phyloP scores from a whole-genome alignment of 2,329 filamentous ascomycete species.

The Curvularia spicifera region DNA sequence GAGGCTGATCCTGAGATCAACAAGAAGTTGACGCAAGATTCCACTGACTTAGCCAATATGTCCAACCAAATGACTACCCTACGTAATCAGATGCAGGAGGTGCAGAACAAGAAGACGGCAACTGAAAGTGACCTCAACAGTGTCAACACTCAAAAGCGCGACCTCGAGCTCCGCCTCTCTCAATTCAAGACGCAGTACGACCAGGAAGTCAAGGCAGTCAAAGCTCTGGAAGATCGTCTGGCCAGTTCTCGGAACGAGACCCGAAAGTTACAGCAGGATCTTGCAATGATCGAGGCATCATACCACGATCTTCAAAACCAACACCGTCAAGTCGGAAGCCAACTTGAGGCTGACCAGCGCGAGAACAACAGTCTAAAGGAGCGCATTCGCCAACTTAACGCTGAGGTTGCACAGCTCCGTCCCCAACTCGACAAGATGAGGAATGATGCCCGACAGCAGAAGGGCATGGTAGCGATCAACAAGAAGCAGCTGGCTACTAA shows the following conservation, averaged over 20 bases:
- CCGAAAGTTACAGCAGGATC: constrained; percentile 81
- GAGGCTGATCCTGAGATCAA: constrained; percentile 88
- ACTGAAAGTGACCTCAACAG: constrained; percentile 84
- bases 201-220: constrained; percentile 87
- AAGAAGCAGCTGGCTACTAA: constrained; percentile 95
- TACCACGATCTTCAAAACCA: constrained; percentile 83
- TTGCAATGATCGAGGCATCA: constrained; percentile 79
- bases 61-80: constrained; percentile 94
- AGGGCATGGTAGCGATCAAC: constrained; percentile 95
- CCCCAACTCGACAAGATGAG: constrained; percentile 92
- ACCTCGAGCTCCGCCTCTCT: constrained; percentile 86
- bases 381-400: constrained; percentile 81
- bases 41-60: constrained; percentile 90
- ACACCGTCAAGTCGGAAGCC: constrained; percentile 75
- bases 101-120: constrained; percentile 78
- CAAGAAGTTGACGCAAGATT: constrained; percentile 86
- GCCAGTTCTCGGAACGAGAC: constrained; percentile 78
- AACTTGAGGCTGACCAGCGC: constrained; percentile 83
- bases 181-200: constrained; percentile 90
- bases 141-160: constrained; percentile 84
- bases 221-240: constrained; percentile 82
- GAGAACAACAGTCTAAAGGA: constrained; percentile 89
- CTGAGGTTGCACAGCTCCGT: constrained; percentile 81
- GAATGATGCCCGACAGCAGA: constrained; percentile 91
- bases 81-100: constrained; percentile 91